These are phyloP conservation scores for Diaporthe helianthi DNA, from an alignment of 2,329 filamentous ascomycete genomes.

Conservation along the genomic window DNA sequence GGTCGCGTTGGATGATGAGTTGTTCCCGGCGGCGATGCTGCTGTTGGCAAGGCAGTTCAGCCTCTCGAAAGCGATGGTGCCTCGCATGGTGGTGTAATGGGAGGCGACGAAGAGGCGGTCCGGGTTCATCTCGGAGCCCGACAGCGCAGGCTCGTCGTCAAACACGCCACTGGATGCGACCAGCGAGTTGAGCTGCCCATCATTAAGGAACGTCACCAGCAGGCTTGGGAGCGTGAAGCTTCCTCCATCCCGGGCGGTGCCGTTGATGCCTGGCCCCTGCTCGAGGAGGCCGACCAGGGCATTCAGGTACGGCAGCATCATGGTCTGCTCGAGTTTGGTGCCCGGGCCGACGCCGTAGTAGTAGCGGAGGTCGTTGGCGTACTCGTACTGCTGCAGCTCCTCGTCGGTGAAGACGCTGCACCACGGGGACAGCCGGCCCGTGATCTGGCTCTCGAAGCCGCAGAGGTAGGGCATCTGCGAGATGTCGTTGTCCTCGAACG, in stretches of 20 bases:
- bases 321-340: slow-evolving; percentile 57
- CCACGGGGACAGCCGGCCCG: slow-evolving; percentile 65
- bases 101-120: slow-evolving; percentile 61
- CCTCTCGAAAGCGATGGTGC: slow-evolving; percentile 70
- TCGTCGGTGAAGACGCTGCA: slow-evolving; percentile 67
- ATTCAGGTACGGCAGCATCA: slow-evolving; percentile 68
- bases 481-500: slow-evolving; percentile 60
- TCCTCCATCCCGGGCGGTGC: slow-evolving; percentile 53
- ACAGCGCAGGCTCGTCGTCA: slow-evolving; percentile 59
- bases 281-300: slow-evolving; percentile 59
- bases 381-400: slow-evolving; percentile 70
- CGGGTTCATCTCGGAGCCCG: slow-evolving; percentile 53
- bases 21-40: slow-evolving; percentile 18
- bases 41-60: slow-evolving; percentile 55
- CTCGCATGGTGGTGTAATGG: slow-evolving; percentile 67
- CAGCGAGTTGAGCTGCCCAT: slow-evolving; percentile 70
- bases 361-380: slow-evolving; percentile 72
- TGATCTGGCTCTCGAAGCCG: slow-evolving; percentile 73
- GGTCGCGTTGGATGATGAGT: slow-evolving; percentile 42
- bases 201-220: slow-evolving; percentile 68
- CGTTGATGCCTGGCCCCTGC: slow-evolving; percentile 57
- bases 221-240: slow-evolving; percentile 61
- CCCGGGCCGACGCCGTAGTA: slow-evolving; percentile 70
- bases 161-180: slow-evolving; percentile 67
- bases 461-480: slow-evolving; percentile 72